A percentile compares a stretch with the other conserved stretches of the same genome.
These are phyloP conservation scores for Ephemerocybe angulata DNA, from an alignment of 768 basidiomycete species.

Conservation along the genomic window DNA sequence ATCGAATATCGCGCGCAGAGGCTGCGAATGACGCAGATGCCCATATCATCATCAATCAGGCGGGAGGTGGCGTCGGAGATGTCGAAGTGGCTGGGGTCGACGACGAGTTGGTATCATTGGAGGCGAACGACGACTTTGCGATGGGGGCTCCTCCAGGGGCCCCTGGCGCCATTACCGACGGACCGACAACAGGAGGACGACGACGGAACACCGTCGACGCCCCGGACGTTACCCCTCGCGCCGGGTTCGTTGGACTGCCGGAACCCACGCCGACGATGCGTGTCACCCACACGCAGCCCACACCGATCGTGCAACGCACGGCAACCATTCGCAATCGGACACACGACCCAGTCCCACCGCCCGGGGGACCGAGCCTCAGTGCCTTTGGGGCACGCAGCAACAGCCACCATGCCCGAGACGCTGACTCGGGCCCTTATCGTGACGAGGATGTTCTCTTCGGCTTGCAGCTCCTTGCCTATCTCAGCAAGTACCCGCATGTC, in stretches of 20 bases:
- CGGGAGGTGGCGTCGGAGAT: constrained; percentile 20
- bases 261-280: constrained; percentile 1
- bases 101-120: constrained; percentile 71
- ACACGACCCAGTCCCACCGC: background rate
- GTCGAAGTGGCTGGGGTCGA: constrained; percentile 51
- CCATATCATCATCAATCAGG: constrained; percentile 44
- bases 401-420: constrained; percentile 30
- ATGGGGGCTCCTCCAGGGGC: constrained; percentile 91
- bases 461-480: constrained; percentile 90
- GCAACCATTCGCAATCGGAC: constrained; percentile 22
- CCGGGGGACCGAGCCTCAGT: background rate
- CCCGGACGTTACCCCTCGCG: constrained; percentile 63
- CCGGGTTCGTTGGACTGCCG: constrained; percentile 56
- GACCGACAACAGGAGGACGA: constrained; percentile 21
- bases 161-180: constrained; percentile 64
- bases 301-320: constrained; percentile 21
- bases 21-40: constrained; percentile 27
- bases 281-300: background rate
- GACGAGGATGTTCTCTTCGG: constrained; percentile 93
- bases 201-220: constrained; percentile 33
- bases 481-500: constrained; percentile 97
- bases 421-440: constrained; percentile 65
- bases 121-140: constrained; percentile 83
- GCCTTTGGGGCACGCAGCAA: constrained; percentile 13
- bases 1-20: constrained; percentile 18